phyloP scores from a whole-genome alignment of 108 stramenopile genomes.

The Pseudonitzschia multiseries region DNA sequence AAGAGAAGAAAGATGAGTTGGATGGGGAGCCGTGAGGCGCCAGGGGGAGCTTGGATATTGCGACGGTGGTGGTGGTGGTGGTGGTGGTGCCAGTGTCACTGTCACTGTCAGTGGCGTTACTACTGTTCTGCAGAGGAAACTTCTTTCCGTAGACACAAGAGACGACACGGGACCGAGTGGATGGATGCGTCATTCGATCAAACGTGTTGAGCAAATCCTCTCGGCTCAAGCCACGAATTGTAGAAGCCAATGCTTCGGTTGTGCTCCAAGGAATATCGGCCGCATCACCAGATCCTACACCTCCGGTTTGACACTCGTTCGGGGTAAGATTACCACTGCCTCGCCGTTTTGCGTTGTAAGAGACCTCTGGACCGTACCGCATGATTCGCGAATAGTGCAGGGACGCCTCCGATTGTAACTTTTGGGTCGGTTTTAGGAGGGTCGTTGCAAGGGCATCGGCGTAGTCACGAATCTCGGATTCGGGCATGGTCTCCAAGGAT shows the following conservation, averaged over 20 bases:
- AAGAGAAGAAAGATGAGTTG: not conserved
- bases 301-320: no score
- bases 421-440: slow-evolving; percentile 76
- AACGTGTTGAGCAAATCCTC: slow-evolving; percentile 53
- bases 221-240: slow-evolving; percentile 49
- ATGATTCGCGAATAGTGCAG: slow-evolving; percentile 60
- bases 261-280: slow-evolving; percentile 65
- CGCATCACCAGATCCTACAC: slow-evolving; percentile 14
- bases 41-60: not conserved
- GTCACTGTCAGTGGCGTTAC: no score
- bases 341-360: not conserved
- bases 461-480: slow-evolving; percentile 68
- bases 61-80: not conserved
- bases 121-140: slow-evolving; percentile 55
- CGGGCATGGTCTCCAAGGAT: slow-evolving; percentile 60
- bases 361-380: slow-evolving; percentile 71
- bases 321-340: not conserved
- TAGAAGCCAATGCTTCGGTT: slow-evolving; percentile 51
- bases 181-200: slow-evolving; percentile 56
- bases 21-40: not conserved
- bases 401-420: slow-evolving; percentile 62
- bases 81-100: no score
- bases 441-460: slow-evolving; percentile 62
- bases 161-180: slow-evolving; percentile 54
- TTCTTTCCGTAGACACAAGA: slow-evolving; percentile 82